Evolutionary conservation across 2,329 filamentous ascomycete species (phyloP).

Genomic region (Claviceps fusiformis): DNA sequence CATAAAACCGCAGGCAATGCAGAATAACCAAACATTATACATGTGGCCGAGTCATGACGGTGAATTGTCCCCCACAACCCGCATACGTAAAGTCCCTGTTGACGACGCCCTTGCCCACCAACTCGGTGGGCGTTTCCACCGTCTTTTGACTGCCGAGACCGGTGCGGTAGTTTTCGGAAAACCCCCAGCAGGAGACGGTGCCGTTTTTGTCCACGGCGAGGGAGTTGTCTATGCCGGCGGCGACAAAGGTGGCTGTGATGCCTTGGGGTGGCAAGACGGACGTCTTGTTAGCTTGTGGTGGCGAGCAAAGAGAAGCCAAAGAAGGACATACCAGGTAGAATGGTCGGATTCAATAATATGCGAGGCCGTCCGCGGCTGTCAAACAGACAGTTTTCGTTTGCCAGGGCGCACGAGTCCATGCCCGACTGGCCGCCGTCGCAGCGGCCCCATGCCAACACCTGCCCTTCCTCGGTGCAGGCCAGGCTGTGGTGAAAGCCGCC

Average conservation of each 20-base stretch:
- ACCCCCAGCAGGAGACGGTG: slow-evolving; percentile 59
- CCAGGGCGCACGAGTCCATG: slow-evolving; percentile 2
- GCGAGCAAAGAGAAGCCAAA: not conserved
- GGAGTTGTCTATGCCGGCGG: slow-evolving; percentile 52
- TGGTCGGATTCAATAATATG: slow-evolving; percentile 12
- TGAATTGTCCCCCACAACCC: slow-evolving; percentile 5
- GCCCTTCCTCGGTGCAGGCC: slow-evolving; percentile 26
- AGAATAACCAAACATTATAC: not conserved
- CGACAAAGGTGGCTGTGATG: slow-evolving; percentile 21
- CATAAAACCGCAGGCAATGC: not conserved
- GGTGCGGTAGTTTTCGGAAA: slow-evolving; percentile 58
- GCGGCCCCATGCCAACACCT: slow-evolving; percentile 32
- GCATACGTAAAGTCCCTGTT: slow-evolving; percentile 4
- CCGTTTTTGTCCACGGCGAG: slow-evolving; percentile 52
- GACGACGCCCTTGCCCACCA: not conserved
- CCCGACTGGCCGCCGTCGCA: slow-evolving; percentile 24
- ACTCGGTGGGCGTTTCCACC: slow-evolving; percentile 1
- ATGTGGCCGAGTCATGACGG: slow-evolving; percentile 1
- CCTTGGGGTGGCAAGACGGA: not conserved
- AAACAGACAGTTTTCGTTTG: slow-evolving; percentile 3
- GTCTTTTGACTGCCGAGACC: slow-evolving; percentile 42
- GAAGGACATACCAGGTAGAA: slow-evolving; percentile 11
- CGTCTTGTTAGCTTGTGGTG: not conserved
- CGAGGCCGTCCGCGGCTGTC: slow-evolving; percentile 4
- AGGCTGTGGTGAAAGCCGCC: slow-evolving; percentile 28